Evolutionary conservation across 2,329 filamentous ascomycete genomes (phyloP), one percentile per base, ranked within the genome.

Genomic region (Drechslerella dactyloides): DNA sequence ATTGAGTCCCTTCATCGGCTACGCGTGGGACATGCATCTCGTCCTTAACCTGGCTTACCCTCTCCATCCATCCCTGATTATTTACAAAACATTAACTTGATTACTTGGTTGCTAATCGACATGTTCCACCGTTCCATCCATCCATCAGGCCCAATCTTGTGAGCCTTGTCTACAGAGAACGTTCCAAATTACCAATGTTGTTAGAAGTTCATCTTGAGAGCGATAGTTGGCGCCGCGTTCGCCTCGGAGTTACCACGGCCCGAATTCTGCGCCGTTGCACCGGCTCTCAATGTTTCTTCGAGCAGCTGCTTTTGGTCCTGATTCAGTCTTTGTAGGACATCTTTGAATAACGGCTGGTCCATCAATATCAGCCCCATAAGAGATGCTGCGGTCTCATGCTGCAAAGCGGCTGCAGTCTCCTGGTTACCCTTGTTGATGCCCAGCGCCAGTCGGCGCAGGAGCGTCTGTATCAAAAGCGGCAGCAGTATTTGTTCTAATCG

Each of bases 331-430:
- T 83, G 86, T 5, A 97, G 90, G 13, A 96, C 84, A 1, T 82
- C 84, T 68, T 88, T 86, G 80, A 99, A 99, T 0, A 85, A 84
- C 1, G 80, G 79, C 77, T 91, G 89, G 77, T 96, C 88, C 1
- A 84, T 83, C 15, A 87, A 87, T 1, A 92, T 93, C 23, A 99
- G 82, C 79, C 97, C 92, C 6, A 97, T 81, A 42, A 99, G 80
- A 74, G 90, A 82, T 0, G 83, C 83, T 51, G 91, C 91, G 2
- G 89, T 96, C 79, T 96, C 91, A 46, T 82, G 81, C 77, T 91
- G 89, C 24, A 86, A 78, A 8, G 2, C n/a, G n/a, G 51, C 56
- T 15, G 60, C 33, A 0, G 81, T 76, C 15, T 79, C 78, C 54
- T 74, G 79, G 2, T 79, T 81, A 48, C 83, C 81, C n/a, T n/a